Evolutionary conservation across 768 basidiomycete species (phyloP), one percentile per base, ranked within the genome.

Genomic region (Lanmaoa pseudosensibilis): DNA sequence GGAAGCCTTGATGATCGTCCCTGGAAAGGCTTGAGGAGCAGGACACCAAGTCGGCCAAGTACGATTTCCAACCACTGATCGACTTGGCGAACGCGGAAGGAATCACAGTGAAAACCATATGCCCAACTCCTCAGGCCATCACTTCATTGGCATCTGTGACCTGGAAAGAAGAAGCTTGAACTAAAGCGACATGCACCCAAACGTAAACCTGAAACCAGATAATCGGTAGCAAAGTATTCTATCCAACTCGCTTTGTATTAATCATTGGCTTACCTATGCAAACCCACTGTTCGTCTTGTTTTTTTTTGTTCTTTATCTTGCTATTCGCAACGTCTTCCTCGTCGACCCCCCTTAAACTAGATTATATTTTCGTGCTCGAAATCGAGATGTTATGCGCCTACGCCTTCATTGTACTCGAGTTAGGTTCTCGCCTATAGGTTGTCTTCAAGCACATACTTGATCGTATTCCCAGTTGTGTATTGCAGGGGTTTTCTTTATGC

Each of bases 1-100:
- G 51, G 92, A 94, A 64, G 78, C 76, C 32, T 66, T 83, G 60
- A 78, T 79, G 74, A 64, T 65, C 21, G 50, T 67, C 34, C 69
- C 69, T 27, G 65, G 63, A 6, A 62, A 32, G 21, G 71, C 55
- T 23, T 74, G 56, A 71, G 30, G 45, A 37, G 1, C 43, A 16
- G 44, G 50, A 34, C 39, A n/a, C 15, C 36, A 4, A 33, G 21
- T 4, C 18, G 13, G 30, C 34, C 41, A 43, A 40, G 45, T 36
- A 33, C 38, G 18, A 47, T 30, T 23, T 8, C 19, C 23, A 18
- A 38, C 10, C 25, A 18, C 23, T 13, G 12, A 6, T 11, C 37
- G 11, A 30, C 44, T 34, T 30, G 37, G 37, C 38, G 43, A 23
- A 50, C 32, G 41, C n/a, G 47, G 37, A 56, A 58, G 46, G 21